Percentiles rank a stretch among this genome's conserved stretches.
These are phyloP conservation scores for Eruca vesicaria DNA, from an alignment of 441 rosid species.

Conservation along the genomic window DNA sequence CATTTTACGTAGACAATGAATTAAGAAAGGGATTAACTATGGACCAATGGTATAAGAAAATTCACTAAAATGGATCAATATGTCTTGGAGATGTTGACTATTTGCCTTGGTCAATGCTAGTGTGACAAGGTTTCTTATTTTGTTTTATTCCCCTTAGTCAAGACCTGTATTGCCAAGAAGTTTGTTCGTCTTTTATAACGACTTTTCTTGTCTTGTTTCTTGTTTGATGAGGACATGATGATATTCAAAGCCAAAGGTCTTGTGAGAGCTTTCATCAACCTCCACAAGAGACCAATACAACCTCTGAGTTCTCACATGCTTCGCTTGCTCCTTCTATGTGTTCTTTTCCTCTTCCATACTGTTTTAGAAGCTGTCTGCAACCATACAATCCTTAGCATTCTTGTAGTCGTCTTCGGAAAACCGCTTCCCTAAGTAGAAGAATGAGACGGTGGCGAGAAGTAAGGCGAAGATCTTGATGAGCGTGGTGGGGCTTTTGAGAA, in stretches of 20 bases:
- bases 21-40: neutral
- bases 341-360: neutral
- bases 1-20: neutral
- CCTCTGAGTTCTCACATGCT: neutral
- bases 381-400: too few species aligned
- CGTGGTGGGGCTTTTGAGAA: too few species aligned
- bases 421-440: too few species aligned
- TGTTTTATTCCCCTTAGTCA: neutral
- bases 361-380: neutral
- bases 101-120: neutral
- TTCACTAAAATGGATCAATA: neutral
- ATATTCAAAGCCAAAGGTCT: neutral
- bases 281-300: neutral
- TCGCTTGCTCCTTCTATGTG: neutral
- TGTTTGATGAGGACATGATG: neutral
- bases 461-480: too few species aligned
- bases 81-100: neutral
- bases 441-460: too few species aligned
- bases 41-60: neutral
- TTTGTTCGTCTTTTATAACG: neutral
- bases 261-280: neutral
- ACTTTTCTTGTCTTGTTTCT: neutral
- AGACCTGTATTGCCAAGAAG: neutral
- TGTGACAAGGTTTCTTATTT: neutral
- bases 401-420: too few species aligned